Evolutionary conservation across 768 basidiomycete genomes (phyloP).

Genomic region (Daedalea quercina): DNA sequence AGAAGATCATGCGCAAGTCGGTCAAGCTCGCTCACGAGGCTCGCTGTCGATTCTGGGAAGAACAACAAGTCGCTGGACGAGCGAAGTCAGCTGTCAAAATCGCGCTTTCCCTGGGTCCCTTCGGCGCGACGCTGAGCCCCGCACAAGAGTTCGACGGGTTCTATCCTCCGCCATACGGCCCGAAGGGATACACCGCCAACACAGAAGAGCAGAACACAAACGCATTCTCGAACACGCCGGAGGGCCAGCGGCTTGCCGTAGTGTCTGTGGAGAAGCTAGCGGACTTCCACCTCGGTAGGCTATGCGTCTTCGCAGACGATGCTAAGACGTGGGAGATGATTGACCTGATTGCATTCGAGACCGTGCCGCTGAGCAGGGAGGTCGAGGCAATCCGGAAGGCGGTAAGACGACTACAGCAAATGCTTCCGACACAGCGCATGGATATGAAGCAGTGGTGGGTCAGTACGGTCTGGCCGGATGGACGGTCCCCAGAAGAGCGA

Average conservation of each 20-base stretch:
- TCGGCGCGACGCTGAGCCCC: conserved; percentile 57
- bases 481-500: conserved; percentile 36
- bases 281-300: conserved; percentile 57
- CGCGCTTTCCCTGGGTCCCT: conserved; percentile 69
- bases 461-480: conserved; percentile 52
- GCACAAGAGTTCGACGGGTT: conserved; percentile 70
- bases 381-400: conserved; percentile 58
- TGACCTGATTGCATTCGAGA: conserved; percentile 73
- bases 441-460: conserved; percentile 70
- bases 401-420: conserved; percentile 24
- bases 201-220: conserved; percentile 31
- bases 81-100: conserved; percentile 30
- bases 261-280: conserved; percentile 45
- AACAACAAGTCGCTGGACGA: not conserved
- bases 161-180: conserved; percentile 75
- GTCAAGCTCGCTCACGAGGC: conserved; percentile 48
- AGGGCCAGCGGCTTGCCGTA: conserved; percentile 24
- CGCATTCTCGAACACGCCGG: conserved; percentile 28
- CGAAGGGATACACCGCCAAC: conserved; percentile 19
- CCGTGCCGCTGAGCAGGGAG: conserved; percentile 62
- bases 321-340: conserved; percentile 45
- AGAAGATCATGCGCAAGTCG: conserved; percentile 43
- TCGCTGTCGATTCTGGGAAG: conserved; percentile 26
- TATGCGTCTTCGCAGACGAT: conserved; percentile 46
- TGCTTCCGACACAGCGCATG: conserved; percentile 20